Evolutionary conservation across 768 basidiomycete species (phyloP).

Genomic region (Tricholoma saponaceum): DNA sequence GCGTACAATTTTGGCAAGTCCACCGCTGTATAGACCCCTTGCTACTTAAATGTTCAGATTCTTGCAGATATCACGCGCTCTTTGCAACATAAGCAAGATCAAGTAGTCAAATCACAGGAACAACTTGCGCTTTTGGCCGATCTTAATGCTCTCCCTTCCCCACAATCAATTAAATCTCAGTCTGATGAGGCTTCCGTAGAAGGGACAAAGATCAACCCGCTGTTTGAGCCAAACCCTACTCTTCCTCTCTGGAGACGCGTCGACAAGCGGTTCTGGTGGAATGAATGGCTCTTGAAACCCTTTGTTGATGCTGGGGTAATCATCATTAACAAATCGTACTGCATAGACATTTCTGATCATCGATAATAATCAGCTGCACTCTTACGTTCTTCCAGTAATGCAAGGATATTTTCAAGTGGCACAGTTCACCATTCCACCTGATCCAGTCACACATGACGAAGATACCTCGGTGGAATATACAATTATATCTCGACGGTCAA

Average conservation of each 20-base stretch:
- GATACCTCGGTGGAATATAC: slow-evolving; percentile 66
- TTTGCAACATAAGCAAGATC: slow-evolving; percentile 75
- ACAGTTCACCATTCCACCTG: slow-evolving; percentile 57
- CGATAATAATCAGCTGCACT: slow-evolving; percentile 54
- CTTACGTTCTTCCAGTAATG: slow-evolving; percentile 87
- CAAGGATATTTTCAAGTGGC: slow-evolving; percentile 88
- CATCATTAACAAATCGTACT: slow-evolving; percentile 4
- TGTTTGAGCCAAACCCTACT: slow-evolving; percentile 69
- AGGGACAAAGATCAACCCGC: slow-evolving; percentile 39
- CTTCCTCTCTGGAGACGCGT: slow-evolving; percentile 91
- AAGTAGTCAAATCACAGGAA: slow-evolving; percentile 49
- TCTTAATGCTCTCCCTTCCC: slow-evolving; percentile 46
- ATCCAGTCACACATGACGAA: slow-evolving; percentile 38
- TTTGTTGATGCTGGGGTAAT: slow-evolving; percentile 85
- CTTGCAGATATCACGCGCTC: slow-evolving; percentile 75
- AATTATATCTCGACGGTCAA: slow-evolving; percentile 80
- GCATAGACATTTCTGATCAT: neutral
- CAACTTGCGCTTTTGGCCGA: slow-evolving; percentile 58
- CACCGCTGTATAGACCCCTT: neutral
- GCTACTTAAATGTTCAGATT: neutral
- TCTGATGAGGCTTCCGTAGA: slow-evolving; percentile 10
- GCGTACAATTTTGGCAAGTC: slow-evolving; percentile 76
- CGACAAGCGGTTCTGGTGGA: slow-evolving; percentile 95
- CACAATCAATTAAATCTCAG: slow-evolving; percentile 19
- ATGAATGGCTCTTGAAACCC: slow-evolving; percentile 80